phyloP scores from a whole-genome alignment of 495 filamentous ascomycete genomes.

The Xylaria grammica region DNA sequence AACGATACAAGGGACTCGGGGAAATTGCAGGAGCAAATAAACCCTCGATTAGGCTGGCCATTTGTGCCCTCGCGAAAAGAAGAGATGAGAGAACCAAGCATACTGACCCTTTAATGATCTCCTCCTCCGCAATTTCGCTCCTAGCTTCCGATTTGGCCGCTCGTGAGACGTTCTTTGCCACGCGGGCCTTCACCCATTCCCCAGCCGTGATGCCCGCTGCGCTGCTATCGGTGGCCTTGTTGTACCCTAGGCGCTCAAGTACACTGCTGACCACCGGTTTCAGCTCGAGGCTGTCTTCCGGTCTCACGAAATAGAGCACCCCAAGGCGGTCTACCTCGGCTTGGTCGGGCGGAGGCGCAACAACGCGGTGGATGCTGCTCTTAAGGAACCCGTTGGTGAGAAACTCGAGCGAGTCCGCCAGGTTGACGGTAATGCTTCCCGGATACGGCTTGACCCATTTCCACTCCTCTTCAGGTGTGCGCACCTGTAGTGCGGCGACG shows the following conservation, averaged over 20 bases:
- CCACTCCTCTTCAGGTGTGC: constrained; percentile 54
- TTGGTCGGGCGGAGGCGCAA: constrained; percentile 57
- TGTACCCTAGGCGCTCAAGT: constrained; percentile 37
- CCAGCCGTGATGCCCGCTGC: constrained; percentile 47
- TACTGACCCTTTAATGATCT: constrained; percentile 35
- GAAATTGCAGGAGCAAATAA: no score
- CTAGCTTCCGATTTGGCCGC: constrained; percentile 24
- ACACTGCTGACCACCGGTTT: constrained; percentile 39
- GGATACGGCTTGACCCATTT: constrained; percentile 57
- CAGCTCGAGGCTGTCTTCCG: constrained; percentile 37
- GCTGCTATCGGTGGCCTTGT: constrained; percentile 37
- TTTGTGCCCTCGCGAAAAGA: no score
- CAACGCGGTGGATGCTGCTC: constrained; percentile 59
- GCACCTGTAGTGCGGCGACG: constrained; percentile 58
- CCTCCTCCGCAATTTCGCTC: constrained; percentile 33
- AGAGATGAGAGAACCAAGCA: no score
- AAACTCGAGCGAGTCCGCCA: constrained; percentile 55
- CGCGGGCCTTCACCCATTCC: constrained; percentile 49
- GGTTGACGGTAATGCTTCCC: constrained; percentile 61
- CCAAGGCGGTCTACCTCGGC: constrained; percentile 56
- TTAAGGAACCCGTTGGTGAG: constrained; percentile 58
- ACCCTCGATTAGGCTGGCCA: no score
- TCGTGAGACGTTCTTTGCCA: constrained; percentile 28
- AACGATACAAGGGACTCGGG: no score
- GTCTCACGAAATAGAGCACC: constrained; percentile 54